Evolutionary conservation across 257 asterid species (phyloP).

Genomic region (Scutellaria galericulata): DNA sequence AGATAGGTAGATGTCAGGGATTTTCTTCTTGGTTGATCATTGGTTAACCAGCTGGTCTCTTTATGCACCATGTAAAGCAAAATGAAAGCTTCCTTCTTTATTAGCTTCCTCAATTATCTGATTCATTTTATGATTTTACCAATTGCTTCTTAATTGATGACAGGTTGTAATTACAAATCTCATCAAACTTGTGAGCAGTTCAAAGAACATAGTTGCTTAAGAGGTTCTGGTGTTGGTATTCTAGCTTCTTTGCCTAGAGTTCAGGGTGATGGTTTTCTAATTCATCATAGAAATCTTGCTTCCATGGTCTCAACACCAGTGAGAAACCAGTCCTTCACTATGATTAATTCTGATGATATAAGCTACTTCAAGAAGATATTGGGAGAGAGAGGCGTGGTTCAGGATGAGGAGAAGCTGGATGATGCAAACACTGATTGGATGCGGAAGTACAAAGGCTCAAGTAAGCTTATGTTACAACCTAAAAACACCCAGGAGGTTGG

Average conservation of each 20-base stretch:
- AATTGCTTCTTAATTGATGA: conserved; percentile 30
- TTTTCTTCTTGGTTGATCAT: conserved; percentile 8
- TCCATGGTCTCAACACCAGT: conserved; percentile 53
- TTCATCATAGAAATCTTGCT: conserved; percentile 50
- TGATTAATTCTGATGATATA: conserved; percentile 67
- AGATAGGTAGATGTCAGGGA: background rate
- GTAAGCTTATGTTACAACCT: conserved; percentile 90
- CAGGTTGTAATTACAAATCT: conserved; percentile 42
- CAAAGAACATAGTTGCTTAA: conserved; percentile 35
- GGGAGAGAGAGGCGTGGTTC: conserved; percentile 86
- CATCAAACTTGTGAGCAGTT: conserved; percentile 30
- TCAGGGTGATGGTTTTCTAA: conserved; percentile 38
- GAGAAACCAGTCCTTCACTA: conserved; percentile 66
- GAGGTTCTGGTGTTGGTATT: conserved; percentile 38
- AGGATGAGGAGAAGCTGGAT: conserved; percentile 75
- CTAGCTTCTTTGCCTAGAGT: conserved; percentile 28
- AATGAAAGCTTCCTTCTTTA: background rate
- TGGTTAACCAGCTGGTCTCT: conserved; percentile 21
- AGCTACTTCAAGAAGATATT: conserved; percentile 70
- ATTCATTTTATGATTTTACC: conserved; percentile 14
- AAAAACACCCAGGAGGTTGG: conserved; percentile 72
- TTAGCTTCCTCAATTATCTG: conserved; percentile 1
- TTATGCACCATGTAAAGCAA: background rate
- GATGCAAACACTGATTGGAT: conserved; percentile 95
- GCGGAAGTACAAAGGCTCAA: conserved; percentile 83